phyloP scores from a whole-genome alignment of 768 basidiomycete species.

The Boletus sp. region DNA sequence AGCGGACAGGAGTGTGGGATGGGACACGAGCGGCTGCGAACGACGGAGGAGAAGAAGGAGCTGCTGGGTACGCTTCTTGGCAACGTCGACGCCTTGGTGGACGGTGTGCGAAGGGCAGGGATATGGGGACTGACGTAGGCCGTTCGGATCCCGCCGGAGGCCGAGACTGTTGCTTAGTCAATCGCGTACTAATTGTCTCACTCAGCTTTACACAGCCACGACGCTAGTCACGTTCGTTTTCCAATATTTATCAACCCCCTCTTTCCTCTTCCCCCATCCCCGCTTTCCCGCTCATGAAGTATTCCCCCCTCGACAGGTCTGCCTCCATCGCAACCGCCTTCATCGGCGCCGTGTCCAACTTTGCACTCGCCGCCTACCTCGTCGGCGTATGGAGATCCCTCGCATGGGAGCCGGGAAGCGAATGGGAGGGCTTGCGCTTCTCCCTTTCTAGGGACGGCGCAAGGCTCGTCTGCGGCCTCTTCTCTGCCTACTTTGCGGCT shows the following conservation, averaged over 20 bases:
- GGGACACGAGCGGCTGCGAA: constrained; percentile 34
- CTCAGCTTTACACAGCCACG: constrained; percentile 5
- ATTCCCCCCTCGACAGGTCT: constrained; percentile 27
- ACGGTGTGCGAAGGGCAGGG: constrained; percentile 80
- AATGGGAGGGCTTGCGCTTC: constrained; percentile 46
- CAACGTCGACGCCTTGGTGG: constrained; percentile 88
- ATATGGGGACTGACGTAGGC: constrained; percentile 71
- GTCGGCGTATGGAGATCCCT: constrained; percentile 43
- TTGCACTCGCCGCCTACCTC: constrained; percentile 39
- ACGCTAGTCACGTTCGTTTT: no score
- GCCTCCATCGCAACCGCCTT: constrained; percentile 37
- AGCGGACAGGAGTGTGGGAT: constrained; percentile 5
- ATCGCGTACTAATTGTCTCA: constrained; percentile 3
- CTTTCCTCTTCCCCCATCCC: background rate
- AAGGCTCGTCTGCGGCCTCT: constrained; percentile 56
- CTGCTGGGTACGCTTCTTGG: constrained; percentile 78
- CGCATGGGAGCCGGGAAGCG: constrained; percentile 45
- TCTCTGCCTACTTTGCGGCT: constrained; percentile 62
- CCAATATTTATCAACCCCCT: background rate
- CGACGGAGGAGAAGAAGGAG: constrained; percentile 82
- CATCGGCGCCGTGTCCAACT: constrained; percentile 40
- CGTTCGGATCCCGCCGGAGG: background rate
- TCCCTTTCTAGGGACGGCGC: constrained; percentile 40
- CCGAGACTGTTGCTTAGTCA: constrained; percentile 12
- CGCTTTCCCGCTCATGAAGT: constrained; percentile 1